Evolutionary conservation across 169 alveolate genomes (phyloP).

Genomic region (Cryptosporidium viatorum): DNA sequence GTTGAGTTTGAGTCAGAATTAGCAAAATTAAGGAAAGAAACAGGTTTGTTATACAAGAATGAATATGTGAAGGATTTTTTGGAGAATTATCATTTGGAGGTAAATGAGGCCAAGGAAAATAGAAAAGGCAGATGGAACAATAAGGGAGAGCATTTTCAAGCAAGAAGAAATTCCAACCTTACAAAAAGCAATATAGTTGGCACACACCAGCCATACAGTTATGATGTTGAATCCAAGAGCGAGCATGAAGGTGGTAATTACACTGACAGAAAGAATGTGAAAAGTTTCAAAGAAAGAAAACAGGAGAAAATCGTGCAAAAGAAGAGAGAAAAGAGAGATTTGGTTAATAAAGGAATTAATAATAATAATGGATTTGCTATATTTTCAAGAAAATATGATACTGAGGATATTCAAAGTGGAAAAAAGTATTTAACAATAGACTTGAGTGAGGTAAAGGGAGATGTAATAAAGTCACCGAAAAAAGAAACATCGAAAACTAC

Average conservation of each 20-base stretch:
- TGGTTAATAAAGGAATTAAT: background rate
- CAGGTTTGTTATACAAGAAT: conserved; percentile 36
- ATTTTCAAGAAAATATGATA: conserved; percentile 66
- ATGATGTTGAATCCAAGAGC: conserved; percentile 14
- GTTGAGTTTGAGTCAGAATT: conserved; percentile 57
- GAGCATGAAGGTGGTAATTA: background rate
- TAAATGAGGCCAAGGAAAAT: conserved; percentile 12
- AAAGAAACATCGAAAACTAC: background rate
- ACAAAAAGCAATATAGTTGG: background rate
- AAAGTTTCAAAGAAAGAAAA: conserved; percentile 8
- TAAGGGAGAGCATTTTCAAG: background rate
- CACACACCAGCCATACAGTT: conserved; percentile 19
- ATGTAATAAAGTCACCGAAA: conserved; percentile 15
- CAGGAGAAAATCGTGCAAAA: background rate
- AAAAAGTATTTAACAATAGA: background rate
- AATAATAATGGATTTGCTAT: background rate
- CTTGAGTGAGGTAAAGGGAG: conserved; percentile 28
- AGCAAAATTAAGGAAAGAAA: conserved; percentile 48
- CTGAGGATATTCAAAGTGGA: background rate
- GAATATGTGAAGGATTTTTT: conserved; percentile 62
- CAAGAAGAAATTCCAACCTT: background rate
- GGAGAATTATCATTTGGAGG: conserved; percentile 33
- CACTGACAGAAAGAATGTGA: background rate
- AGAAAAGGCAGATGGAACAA: background rate
- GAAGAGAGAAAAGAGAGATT: background rate